phyloP scores from a whole-genome alignment of 257 asterid species.

The Asclepias syriaca region DNA sequence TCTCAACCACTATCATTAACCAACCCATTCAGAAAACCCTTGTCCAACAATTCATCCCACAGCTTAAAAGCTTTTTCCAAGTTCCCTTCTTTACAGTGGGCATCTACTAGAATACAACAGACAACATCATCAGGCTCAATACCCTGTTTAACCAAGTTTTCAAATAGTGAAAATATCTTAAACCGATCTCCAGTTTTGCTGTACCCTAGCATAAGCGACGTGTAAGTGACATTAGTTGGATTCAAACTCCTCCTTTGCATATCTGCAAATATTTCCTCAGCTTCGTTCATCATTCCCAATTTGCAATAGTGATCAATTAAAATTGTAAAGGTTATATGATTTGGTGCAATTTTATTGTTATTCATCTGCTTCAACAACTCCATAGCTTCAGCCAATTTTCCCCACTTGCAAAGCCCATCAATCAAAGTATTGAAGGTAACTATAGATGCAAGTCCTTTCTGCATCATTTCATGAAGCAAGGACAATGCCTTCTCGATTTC shows the following conservation, averaged over 20 bases:
- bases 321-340: slow-evolving; percentile 67
- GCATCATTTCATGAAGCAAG: slow-evolving; percentile 44
- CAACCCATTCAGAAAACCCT: slow-evolving; percentile 50
- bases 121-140: slow-evolving; percentile 70
- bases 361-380: slow-evolving; percentile 58
- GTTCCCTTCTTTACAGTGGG: slow-evolving; percentile 49
- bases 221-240: slow-evolving; percentile 71
- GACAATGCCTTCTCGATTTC: slow-evolving; percentile 56
- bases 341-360: slow-evolving; percentile 53
- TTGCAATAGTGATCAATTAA: slow-evolving; percentile 60
- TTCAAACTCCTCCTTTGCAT: slow-evolving; percentile 53
- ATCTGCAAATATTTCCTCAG: slow-evolving; percentile 56
- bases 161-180: slow-evolving; percentile 57
- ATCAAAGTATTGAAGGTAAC: slow-evolving; percentile 68
- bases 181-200: slow-evolving; percentile 50
- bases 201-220: slow-evolving; percentile 67
- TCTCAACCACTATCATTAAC: slow-evolving; percentile 43
- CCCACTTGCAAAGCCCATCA: slow-evolving; percentile 67
- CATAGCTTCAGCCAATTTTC: slow-evolving; percentile 51
- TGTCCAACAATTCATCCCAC: slow-evolving; percentile 59
- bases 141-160: slow-evolving; percentile 56
- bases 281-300: slow-evolving; percentile 52
- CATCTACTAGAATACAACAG: slow-evolving; percentile 47
- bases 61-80: slow-evolving; percentile 47
- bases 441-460: slow-evolving; percentile 52